Evolutionary conservation across 2,329 filamentous ascomycete species (phyloP).

Genomic region (Calonectria hongkongensis): DNA sequence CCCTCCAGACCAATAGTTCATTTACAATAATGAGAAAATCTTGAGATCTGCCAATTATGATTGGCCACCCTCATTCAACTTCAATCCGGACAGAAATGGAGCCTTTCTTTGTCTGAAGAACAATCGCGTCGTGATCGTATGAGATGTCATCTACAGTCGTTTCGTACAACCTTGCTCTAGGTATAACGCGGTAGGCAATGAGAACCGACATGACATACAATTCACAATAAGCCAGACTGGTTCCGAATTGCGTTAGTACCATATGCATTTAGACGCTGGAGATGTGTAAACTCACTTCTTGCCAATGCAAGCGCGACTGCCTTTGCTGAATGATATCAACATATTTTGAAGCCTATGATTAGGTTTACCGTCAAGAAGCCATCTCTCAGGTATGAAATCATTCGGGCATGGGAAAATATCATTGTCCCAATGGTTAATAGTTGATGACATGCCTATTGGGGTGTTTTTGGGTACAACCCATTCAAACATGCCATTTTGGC

Average conservation of each 20-base stretch:
- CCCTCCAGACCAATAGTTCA: too few species aligned
- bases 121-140: conserved; percentile 48
- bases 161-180: conserved; percentile 42
- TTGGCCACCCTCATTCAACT: neutral
- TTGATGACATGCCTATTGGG: conserved; percentile 58
- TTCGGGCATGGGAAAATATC: conserved; percentile 57
- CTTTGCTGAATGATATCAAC: conserved; percentile 48
- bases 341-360: conserved; percentile 54
- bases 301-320: conserved; percentile 49
- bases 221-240: conserved; percentile 48
- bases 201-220: conserved; percentile 44
- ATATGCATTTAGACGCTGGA: neutral
- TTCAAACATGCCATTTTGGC: conserved; percentile 41
- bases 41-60: too few species aligned
- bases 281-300: conserved; percentile 44
- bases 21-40: too few species aligned
- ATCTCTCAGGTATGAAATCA: conserved; percentile 59
- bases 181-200: conserved; percentile 41
- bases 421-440: conserved; percentile 57
- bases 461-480: conserved; percentile 56
- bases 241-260: accelerated
- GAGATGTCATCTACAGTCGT: conserved; percentile 45
- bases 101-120: conserved; percentile 46
- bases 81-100: conserved; percentile 39
- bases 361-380: conserved; percentile 48